A percentile compares a stretch with the other conserved stretches of the same genome.
phyloP scores from a whole-genome alignment of 768 basidiomycete genomes.

The Infundibulicybe gibba region DNA sequence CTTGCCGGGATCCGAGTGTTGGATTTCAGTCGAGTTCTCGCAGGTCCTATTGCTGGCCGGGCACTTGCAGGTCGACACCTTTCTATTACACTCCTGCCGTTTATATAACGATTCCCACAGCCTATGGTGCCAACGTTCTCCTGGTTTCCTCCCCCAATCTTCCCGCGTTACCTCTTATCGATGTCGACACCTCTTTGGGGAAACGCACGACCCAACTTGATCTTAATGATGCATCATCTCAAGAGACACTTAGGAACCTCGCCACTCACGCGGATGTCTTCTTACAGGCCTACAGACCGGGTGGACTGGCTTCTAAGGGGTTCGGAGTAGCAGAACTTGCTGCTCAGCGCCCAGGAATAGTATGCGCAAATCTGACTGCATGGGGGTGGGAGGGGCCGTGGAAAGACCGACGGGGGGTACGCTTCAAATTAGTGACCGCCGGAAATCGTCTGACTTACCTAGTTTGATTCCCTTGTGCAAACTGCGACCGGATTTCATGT shows the following conservation, averaged over 20 bases:
- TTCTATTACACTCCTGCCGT: neutral
- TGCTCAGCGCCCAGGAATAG: conserved; percentile 37
- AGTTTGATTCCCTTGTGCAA: conserved; percentile 68
- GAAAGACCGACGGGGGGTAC: conserved; percentile 48
- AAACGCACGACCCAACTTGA: conserved; percentile 64
- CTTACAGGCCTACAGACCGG: conserved; percentile 58
- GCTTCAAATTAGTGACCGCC: conserved; percentile 4
- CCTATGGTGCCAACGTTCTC: conserved; percentile 56
- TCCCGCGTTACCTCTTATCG: conserved; percentile 46
- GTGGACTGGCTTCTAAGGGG: conserved; percentile 41
- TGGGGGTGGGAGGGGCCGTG: conserved; percentile 60
- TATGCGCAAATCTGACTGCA: conserved; percentile 50
- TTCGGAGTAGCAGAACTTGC: conserved; percentile 42
- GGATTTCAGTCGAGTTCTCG: conserved; percentile 58
- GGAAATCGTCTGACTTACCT: neutral
- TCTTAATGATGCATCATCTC: conserved; percentile 29
- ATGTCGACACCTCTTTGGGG: conserved; percentile 57
- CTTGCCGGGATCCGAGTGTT: conserved; percentile 49
- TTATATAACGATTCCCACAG: conserved; percentile 19
- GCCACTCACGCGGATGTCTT: conserved; percentile 49
- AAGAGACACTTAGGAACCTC: conserved; percentile 29
- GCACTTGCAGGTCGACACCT: conserved; percentile 45
- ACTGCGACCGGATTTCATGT: conserved; percentile 57
- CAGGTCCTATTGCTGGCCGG: conserved; percentile 54
- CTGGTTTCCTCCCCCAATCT: conserved; percentile 52